A percentile compares a stretch with the other conserved stretches of the same genome.
phyloP scores from a whole-genome alignment of 2,329 filamentous ascomycete genomes.

The Graphiopsis chlorocephala region DNA sequence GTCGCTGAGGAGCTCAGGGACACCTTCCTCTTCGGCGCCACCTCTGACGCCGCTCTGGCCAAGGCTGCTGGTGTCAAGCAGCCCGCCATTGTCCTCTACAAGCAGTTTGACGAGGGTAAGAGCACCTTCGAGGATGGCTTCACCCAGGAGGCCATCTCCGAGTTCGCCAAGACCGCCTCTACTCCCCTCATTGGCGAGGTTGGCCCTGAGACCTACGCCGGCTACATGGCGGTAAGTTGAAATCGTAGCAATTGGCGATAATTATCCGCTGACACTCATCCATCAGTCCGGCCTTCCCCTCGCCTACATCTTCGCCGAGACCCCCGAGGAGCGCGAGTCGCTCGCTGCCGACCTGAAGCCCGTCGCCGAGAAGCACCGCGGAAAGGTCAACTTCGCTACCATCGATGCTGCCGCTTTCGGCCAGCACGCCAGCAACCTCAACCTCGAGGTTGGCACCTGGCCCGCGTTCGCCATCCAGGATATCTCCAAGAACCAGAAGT shows the following conservation, averaged over 20 bases:
- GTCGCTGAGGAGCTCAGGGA: constrained; percentile 77
- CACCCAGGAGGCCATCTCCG: constrained; percentile 72
- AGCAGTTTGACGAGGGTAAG: constrained; percentile 97
- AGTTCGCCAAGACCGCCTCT: constrained; percentile 79
- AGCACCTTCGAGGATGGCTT: constrained; percentile 78
- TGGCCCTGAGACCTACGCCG: constrained; percentile 91
- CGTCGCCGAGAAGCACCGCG: constrained; percentile 87
- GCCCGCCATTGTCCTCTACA: constrained; percentile 90
- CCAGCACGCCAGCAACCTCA: constrained; percentile 92
- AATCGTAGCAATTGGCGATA: background rate
- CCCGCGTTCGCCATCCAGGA: constrained; percentile 98
- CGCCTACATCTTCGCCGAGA: constrained; percentile 97
- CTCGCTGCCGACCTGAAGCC: constrained; percentile 76
- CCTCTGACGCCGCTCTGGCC: constrained; percentile 77
- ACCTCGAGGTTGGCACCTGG: constrained; percentile 93
- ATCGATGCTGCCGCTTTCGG: constrained; percentile 94
- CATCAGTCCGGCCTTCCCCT: constrained; percentile 77
- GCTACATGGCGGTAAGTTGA: constrained; percentile 75
- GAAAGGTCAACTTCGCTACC: constrained; percentile 94
- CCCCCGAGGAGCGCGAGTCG: constrained; percentile 78
- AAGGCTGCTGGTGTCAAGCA: constrained; percentile 86
- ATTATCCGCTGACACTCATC: background rate
- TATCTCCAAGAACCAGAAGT: constrained; percentile 93
- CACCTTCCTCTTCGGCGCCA: constrained; percentile 86
- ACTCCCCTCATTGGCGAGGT: constrained; percentile 94